Evolutionary conservation across 805 yeast species (phyloP), one percentile per base, ranked within the genome.

Genomic region (Kregervanrija pseudodelftensis): DNA sequence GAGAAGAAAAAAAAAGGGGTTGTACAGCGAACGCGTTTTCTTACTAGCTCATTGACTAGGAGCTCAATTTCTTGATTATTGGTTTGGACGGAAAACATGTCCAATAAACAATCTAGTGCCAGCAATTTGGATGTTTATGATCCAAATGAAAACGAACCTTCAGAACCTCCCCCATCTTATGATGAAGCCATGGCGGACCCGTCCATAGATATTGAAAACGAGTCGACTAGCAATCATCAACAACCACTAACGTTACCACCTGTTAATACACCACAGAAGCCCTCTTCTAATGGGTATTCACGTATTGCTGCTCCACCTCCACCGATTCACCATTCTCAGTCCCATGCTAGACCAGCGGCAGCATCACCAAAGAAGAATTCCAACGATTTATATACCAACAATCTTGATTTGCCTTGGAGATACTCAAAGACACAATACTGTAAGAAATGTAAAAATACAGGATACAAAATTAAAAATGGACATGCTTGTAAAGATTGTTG

Each of bases 381-480:
- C 8, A 22, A 22, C 7, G 28, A 22, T 7, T 22, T 22, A 22
- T 22, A 22, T 22, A 22, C 28, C 4, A 22, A 22, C 28, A 73
- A 74, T 48, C 68, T 70, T 2, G 49, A 59, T 1, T 65, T 80
- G 7, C 85, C 90, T 0, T 83, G 85, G 77, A 60, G 61, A 40
- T 87, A 84, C 53, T 28, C 41, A 16, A 60, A 51, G 2, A 72
- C 78, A 3, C 82, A 67, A 56, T 64, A 66, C 45, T 87, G 96
- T 57, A 62, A 66, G 8, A 82, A 81, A 55, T 87, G 96, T 65
- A 67, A 72, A 44, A 87, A 87, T 57, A 82, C 90, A 0, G 95
- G 95, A 2, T 70, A 68, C 57, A 72, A 75, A 55, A 37, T 64
- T 17, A 80, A 76, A 56, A 80, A 78, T 52, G 85, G 83, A n/a